These are phyloP conservation scores for Crinitomyces ghanaensis DNA, from an alignment of 805 yeast species.

Conservation along the genomic window DNA sequence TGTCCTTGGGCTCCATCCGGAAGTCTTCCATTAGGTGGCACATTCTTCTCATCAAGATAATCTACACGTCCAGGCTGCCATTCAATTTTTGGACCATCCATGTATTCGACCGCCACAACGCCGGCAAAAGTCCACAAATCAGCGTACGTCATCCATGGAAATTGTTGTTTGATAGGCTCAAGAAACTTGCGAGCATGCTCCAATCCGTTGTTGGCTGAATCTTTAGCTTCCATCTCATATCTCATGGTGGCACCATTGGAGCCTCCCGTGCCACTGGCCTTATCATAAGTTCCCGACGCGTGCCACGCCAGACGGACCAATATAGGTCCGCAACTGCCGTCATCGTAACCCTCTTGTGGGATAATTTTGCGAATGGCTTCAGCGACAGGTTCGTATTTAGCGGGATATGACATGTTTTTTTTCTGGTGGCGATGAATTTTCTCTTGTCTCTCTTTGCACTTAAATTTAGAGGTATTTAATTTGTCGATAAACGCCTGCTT, in stretches of 20 bases:
- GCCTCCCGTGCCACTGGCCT: conserved; percentile 38
- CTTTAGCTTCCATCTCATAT: conserved; percentile 32
- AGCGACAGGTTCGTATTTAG: conserved; percentile 30
- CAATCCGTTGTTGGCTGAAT: conserved; percentile 39
- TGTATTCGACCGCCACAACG: conserved; percentile 47
- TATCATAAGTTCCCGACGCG: conserved; percentile 67
- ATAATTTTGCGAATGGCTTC: conserved; percentile 26
- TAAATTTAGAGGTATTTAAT: too few species aligned
- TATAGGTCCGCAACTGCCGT: conserved; percentile 65
- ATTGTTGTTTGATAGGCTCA: conserved; percentile 41
- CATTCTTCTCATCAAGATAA: conserved; percentile 39
- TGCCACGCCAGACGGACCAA: conserved; percentile 81
- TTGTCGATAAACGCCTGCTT: too few species aligned
- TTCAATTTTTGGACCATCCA: conserved; percentile 55
- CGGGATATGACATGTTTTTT: conserved; percentile 17
- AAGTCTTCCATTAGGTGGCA: conserved; percentile 52
- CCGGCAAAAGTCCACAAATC: conserved; percentile 70
- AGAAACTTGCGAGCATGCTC: conserved; percentile 45
- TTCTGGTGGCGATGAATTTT: too few species aligned
- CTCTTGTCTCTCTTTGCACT: too few species aligned
- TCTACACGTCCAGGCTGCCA: conserved; percentile 74
- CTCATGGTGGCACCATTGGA: conserved; percentile 48
- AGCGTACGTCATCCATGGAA: conserved; percentile 52
- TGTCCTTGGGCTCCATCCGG: conserved; percentile 49
- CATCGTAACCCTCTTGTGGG: conserved; percentile 43